A percentile compares a stretch with the other conserved stretches of the same genome.
phyloP scores from a whole-genome alignment of 1,284 basidiomycete species.

The Lentinula novae-zelandiae region DNA sequence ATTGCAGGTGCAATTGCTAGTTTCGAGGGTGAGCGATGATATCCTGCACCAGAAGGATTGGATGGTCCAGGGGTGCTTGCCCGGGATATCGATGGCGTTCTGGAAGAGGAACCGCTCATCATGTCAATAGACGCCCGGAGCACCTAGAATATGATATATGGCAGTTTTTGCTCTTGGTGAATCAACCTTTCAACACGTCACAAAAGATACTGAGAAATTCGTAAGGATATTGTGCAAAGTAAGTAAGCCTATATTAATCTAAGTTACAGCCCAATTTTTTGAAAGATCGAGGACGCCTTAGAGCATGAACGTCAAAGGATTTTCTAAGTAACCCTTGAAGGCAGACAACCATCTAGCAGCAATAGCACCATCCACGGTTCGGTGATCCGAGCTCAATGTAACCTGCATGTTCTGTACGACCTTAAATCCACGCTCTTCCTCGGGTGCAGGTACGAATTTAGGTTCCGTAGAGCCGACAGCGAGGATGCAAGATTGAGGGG shows the following conservation, averaged over 20 bases:
- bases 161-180: too few relatives aligned
- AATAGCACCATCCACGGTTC: constrained; percentile 92
- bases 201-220: neutral
- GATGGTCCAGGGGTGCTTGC: neutral
- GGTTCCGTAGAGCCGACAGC: constrained; percentile 90
- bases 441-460: constrained; percentile 83
- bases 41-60: neutral
- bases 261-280: constrained; percentile 4
- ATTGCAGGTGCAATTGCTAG: constrained; percentile 39
- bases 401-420: constrained; percentile 93
- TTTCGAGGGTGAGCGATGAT: neutral
- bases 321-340: constrained; percentile 97
- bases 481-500: constrained; percentile 96
- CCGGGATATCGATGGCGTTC: constrained; percentile 2
- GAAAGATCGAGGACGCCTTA: constrained; percentile 32
- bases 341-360: constrained; percentile 88
- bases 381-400: constrained; percentile 93
- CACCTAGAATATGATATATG: neutral
- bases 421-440: constrained; percentile 92
- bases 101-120: neutral
- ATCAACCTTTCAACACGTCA: neutral
- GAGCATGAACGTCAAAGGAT: constrained; percentile 91
- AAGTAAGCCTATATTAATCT: constrained; percentile 6
- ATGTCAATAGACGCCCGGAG: neutral
- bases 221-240: neutral